Percentiles rank a stretch among this genome's conserved stretches.
phyloP scores from a whole-genome alignment of 2,329 filamentous ascomycete genomes.

The Colletotrichum spaethianum region DNA sequence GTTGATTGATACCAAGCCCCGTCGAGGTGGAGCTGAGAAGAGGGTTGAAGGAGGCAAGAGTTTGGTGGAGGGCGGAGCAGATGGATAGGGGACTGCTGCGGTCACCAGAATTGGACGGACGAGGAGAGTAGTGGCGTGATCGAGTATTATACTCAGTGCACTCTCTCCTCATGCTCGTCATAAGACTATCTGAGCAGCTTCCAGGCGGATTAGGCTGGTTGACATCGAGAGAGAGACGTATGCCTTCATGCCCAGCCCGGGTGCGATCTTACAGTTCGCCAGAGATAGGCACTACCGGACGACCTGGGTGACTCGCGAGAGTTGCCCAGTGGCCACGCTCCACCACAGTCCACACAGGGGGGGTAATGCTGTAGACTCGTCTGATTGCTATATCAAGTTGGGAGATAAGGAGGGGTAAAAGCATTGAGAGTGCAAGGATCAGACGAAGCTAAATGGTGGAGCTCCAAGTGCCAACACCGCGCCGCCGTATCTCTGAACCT shows the following conservation, averaged over 20 bases:
- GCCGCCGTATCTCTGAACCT: slow-evolving; percentile 34
- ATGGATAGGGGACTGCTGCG: slow-evolving; percentile 18
- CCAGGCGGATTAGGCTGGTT: neutral
- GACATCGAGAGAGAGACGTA: neutral
- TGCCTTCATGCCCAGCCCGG: slow-evolving; percentile 1
- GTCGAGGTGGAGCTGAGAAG: slow-evolving; percentile 13
- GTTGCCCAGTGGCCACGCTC: slow-evolving; percentile 10
- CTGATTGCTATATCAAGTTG: slow-evolving; percentile 1
- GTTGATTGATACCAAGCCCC: neutral
- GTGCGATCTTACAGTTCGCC: slow-evolving; percentile 10
- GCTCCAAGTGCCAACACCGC: slow-evolving; percentile 27
- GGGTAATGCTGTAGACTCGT: slow-evolving; percentile 11
- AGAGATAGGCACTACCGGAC: slow-evolving; percentile 28
- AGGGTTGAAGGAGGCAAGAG: neutral
- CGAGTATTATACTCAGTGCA: slow-evolving; percentile 24
- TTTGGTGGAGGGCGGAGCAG: slow-evolving; percentile 21
- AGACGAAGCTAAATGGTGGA: slow-evolving; percentile 35
- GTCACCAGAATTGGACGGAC: neutral
- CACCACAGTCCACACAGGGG: slow-evolving; percentile 22
- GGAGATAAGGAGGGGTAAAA: slow-evolving; percentile 19
- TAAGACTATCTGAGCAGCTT: neutral
- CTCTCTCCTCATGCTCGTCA: neutral
- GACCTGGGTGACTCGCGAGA: slow-evolving; percentile 3
- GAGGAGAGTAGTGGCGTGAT: slow-evolving; percentile 23
- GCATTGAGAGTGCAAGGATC: slow-evolving; percentile 17